Evolutionary conservation across 371 early-diverging fungal genomes (phyloP).

Genomic region (Syncephalastrum racemosum): DNA sequence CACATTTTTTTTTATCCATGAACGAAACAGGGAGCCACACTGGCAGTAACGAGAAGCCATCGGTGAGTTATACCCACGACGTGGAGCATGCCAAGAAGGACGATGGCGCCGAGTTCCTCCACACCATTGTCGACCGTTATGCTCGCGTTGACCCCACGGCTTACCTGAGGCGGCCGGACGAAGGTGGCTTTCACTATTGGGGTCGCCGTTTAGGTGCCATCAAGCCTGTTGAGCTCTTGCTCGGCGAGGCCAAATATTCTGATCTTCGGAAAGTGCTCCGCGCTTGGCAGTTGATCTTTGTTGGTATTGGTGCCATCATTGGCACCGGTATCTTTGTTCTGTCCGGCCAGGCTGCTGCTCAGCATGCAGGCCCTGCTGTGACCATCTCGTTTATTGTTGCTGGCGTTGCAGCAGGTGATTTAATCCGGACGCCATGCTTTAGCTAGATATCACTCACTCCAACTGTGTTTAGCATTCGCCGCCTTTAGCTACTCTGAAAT

Average conservation of each 20-base stretch:
- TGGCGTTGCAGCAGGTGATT: slow-evolving; percentile 60
- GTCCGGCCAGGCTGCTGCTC: slow-evolving; percentile 73
- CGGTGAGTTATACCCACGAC: too few species aligned
- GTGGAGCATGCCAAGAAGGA: too few species aligned
- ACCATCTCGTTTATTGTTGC: slow-evolving; percentile 75
- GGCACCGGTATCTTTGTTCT: slow-evolving; percentile 68
- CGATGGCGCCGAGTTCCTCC: too few species aligned
- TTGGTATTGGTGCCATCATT: slow-evolving; percentile 75
- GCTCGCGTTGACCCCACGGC: slow-evolving; percentile 29
- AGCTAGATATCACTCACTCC: background rate
- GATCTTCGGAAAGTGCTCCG: slow-evolving; percentile 48
- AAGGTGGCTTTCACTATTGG: slow-evolving; percentile 37
- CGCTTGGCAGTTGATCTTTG: slow-evolving; percentile 46
- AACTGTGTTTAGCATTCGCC: slow-evolving; percentile 55
- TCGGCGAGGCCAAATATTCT: slow-evolving; percentile 46
- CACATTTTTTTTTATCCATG: too few species aligned
- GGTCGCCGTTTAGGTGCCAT: slow-evolving; percentile 48
- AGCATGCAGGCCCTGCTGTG: slow-evolving; percentile 79
- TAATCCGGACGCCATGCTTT: too few species aligned
- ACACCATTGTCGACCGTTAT: slow-evolving; percentile 8
- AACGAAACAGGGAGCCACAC: too few species aligned
- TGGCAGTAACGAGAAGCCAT: too few species aligned
- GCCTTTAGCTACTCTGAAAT: slow-evolving; percentile 83
- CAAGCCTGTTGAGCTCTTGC: slow-evolving; percentile 55
- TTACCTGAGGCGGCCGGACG: slow-evolving; percentile 42